These are phyloP conservation scores for Physcia stellaris DNA, from an alignment of 495 filamentous ascomycete species.

Conservation along the genomic window DNA sequence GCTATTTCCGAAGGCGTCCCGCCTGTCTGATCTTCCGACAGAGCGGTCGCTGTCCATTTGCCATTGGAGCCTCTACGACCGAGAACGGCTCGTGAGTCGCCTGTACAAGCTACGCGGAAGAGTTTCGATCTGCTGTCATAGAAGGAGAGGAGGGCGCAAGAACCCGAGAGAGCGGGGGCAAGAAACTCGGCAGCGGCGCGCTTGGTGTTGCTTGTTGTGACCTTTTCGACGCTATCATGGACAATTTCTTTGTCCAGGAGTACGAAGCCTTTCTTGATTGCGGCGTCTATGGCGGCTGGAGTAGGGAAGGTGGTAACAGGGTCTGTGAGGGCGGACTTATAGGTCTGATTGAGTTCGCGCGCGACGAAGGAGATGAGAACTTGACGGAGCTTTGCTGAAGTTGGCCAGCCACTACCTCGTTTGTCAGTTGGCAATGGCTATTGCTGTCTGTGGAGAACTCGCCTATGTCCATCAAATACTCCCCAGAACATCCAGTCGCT, in stretches of 20 bases:
- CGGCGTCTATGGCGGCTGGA: conserved; percentile 66
- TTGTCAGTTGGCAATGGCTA: conserved; percentile 9
- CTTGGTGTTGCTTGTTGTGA: conserved; percentile 68
- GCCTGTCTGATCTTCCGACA: conserved; percentile 90
- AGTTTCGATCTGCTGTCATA: conserved; percentile 78
- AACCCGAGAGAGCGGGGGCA: conserved; percentile 85
- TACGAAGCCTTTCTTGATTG: conserved; percentile 87
- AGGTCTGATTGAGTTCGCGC: conserved; percentile 84
- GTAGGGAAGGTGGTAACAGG: conserved; percentile 45
- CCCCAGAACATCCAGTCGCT: conserved; percentile 99
- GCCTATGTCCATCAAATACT: conserved; percentile 96
- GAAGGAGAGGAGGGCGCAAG: conserved; percentile 91
- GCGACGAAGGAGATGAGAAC: conserved; percentile 83
- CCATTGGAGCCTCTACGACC: conserved; percentile 65
- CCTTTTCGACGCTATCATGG: conserved; percentile 74
- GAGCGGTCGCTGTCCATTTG: conserved; percentile 82
- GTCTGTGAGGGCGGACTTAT: conserved; percentile 60
- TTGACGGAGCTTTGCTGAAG: conserved; percentile 89
- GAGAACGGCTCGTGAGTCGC: conserved; percentile 86
- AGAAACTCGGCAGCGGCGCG: conserved; percentile 76
- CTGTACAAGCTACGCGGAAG: conserved; percentile 82
- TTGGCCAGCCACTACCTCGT: conserved; percentile 77
- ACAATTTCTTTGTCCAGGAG: conserved; percentile 87
- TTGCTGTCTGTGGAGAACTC: conserved; percentile 17
- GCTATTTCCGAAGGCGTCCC: conserved; percentile 68